These are phyloP conservation scores for Linnemannia zychae DNA, from an alignment of 192 early-diverging fungal species.

Conservation along the genomic window DNA sequence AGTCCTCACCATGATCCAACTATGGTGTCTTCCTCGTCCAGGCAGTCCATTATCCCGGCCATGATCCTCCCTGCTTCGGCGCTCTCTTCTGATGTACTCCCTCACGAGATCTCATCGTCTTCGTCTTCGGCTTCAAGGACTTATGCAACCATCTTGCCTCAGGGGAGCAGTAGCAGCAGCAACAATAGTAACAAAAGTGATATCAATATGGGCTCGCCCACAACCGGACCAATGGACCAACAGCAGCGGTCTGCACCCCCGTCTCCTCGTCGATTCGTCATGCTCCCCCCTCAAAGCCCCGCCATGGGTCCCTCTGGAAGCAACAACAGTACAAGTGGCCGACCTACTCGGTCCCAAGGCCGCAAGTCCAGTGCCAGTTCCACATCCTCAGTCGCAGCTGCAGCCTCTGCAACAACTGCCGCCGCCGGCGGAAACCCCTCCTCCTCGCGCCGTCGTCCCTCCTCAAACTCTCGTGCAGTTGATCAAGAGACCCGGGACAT, in stretches of 20 bases:
- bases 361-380: constrained; percentile 15
- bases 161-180: background rate
- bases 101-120: constrained; percentile 13
- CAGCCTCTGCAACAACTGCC: background rate
- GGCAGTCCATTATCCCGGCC: constrained; percentile 42
- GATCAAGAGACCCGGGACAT: constrained; percentile 72
- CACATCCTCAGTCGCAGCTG: background rate
- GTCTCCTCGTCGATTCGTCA: constrained; percentile 38
- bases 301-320: background rate
- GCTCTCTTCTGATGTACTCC: constrained; percentile 20
- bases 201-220: constrained; percentile 14
- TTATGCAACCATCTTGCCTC: constrained; percentile 28
- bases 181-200: background rate
- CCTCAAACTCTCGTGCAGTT: constrained; percentile 37
- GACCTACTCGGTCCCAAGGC: constrained; percentile 18
- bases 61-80: constrained; percentile 51
- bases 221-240: constrained; percentile 1
- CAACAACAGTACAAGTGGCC: no score
- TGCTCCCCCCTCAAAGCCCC: constrained; percentile 39
- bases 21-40: background rate
- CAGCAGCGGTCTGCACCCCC: constrained; percentile 21
- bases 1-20: constrained; percentile 36
- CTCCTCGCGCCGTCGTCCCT: constrained; percentile 20
- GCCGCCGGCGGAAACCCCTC: background rate
- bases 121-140: background rate